A percentile compares a stretch with the other conserved stretches of the same genome.
phyloP scores from a whole-genome alignment of 371 early-diverging fungal species.

The Mucor velutinosus region DNA sequence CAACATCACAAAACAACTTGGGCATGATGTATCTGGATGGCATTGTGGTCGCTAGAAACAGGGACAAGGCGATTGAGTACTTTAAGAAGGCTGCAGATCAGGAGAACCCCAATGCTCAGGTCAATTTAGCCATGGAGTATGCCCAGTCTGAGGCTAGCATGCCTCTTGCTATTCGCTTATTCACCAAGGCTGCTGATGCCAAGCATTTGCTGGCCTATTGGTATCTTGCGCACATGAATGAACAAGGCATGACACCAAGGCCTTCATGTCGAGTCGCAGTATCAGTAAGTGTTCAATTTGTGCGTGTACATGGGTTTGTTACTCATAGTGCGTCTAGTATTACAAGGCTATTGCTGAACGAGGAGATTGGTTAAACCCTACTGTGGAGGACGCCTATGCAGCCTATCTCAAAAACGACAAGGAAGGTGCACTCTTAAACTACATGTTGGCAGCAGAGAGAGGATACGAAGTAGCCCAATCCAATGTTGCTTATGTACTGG shows the following conservation, averaged over 20 bases:
- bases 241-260: constrained; percentile 39
- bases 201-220: constrained; percentile 78
- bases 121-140: constrained; percentile 53
- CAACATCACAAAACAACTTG: constrained; percentile 68
- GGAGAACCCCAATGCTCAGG: constrained; percentile 64
- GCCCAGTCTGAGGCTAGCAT: constrained; percentile 34
- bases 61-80: constrained; percentile 55
- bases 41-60: constrained; percentile 50
- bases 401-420: constrained; percentile 63
- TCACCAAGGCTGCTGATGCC: constrained; percentile 50
- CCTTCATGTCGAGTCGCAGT: constrained; percentile 59
- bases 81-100: constrained; percentile 66
- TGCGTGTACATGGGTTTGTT: background rate
- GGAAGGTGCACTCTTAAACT: constrained; percentile 41
- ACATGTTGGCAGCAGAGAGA: constrained; percentile 31
- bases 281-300: constrained; percentile 39
- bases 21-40: constrained; percentile 88
- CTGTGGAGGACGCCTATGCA: constrained; percentile 59
- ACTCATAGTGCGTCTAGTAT: constrained; percentile 41
- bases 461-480: constrained; percentile 36
- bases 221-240: constrained; percentile 71
- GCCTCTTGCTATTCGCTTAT: constrained; percentile 32
- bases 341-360: constrained; percentile 83
- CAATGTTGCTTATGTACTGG: constrained; percentile 87
- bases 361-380: constrained; percentile 81